Conservation (phyloP, 2,329 filamentous ascomycete genomes). For the Xylaria sp. region DNA sequence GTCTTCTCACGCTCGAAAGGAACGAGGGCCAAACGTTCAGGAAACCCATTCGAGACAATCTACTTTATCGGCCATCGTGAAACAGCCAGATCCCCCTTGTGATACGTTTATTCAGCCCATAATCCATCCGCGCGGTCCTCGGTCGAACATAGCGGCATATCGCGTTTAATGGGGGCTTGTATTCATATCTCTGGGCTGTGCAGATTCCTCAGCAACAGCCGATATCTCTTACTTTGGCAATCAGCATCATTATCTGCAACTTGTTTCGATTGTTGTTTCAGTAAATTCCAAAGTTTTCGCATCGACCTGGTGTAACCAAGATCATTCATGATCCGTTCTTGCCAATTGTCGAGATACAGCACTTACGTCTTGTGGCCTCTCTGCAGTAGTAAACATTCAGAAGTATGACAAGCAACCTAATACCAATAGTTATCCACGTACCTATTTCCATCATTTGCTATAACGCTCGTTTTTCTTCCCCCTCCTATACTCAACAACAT, state of each 20-base stretch:
- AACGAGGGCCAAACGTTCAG: not conserved
- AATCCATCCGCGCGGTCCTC: not conserved
- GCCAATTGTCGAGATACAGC: not conserved
- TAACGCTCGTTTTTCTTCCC: not conserved
- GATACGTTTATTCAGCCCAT: not conserved
- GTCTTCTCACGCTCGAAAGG: not conserved
- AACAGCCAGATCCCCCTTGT: slow-evolving; percentile 6
- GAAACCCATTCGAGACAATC: slow-evolving; percentile 1
- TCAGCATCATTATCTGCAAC: not conserved
- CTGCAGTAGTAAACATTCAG: not conserved
- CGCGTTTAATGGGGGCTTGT: not conserved
- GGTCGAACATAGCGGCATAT: not conserved
- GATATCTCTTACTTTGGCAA: not conserved
- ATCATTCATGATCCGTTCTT: not conserved
- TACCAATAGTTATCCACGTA: not conserved
- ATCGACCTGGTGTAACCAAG: not conserved
- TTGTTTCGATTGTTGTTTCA: not conserved
- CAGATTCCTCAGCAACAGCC: not conserved
- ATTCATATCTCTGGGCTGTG: not conserved
- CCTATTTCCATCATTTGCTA: not conserved
- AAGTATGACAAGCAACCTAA: not conserved
- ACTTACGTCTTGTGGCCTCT: not conserved
- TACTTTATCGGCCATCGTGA: not conserved
- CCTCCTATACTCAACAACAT: not conserved
- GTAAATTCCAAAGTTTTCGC: not conserved